Evolutionary conservation across 2,329 filamentous ascomycete species (phyloP).

Genomic region (Dactylella cylindrospora): DNA sequence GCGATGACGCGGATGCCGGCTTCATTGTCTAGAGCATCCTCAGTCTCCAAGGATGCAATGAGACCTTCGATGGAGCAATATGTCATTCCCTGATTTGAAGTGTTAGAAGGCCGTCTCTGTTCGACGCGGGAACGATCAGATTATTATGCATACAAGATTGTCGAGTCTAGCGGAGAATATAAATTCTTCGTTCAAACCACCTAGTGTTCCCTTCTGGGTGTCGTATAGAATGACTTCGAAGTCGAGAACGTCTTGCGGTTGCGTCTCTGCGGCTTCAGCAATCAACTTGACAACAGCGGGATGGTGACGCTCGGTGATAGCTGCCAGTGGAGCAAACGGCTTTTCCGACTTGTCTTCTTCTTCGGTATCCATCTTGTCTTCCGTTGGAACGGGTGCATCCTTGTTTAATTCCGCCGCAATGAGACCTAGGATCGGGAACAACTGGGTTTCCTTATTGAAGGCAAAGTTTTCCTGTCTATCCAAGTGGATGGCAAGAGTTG

Average conservation of each 20-base stretch:
- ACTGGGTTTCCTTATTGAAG: slow-evolving; percentile 95
- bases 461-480: slow-evolving; percentile 81
- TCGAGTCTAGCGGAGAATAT: slow-evolving; percentile 95
- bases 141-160: slow-evolving; percentile 63
- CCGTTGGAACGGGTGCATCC: slow-evolving; percentile 49
- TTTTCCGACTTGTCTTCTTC: slow-evolving; percentile 53
- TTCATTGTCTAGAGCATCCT: slow-evolving; percentile 70
- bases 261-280: slow-evolving; percentile 72
- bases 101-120: not conserved
- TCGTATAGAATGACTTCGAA: slow-evolving; percentile 98
- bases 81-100: slow-evolving; percentile 70
- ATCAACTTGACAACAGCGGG: slow-evolving; percentile 82
- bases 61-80: slow-evolving; percentile 87
- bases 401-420: slow-evolving; percentile 83
- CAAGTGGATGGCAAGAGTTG: slow-evolving; percentile 90
- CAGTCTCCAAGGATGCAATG: slow-evolving; percentile 71
- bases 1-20: slow-evolving; percentile 83
- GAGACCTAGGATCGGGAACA: slow-evolving; percentile 89
- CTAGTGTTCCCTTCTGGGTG: slow-evolving; percentile 84
- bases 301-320: slow-evolving; percentile 80
- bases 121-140: not conserved
- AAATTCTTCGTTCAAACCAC: slow-evolving; percentile 88
- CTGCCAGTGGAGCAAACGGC: slow-evolving; percentile 73
- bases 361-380: slow-evolving; percentile 54
- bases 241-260: slow-evolving; percentile 74